Percentiles rank a stretch among this genome's conserved stretches.
Conservation (phyloP, 352 stramenopile genomes). For the Globisporangium nunn region DNA sequence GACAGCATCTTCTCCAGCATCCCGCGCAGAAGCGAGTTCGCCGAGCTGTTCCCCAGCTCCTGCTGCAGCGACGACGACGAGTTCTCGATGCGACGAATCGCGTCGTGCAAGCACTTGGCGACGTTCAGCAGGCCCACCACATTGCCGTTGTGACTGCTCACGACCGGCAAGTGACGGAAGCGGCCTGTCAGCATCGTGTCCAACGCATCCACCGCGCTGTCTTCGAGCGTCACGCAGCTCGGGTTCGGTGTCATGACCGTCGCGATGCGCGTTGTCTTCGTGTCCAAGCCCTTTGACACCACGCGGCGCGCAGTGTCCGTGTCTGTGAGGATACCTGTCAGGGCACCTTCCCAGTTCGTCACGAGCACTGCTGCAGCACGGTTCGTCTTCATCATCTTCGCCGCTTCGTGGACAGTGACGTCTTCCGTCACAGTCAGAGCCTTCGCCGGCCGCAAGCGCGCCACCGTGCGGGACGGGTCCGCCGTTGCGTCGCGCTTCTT, state of each 20-base stretch:
- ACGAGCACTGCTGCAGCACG: constrained; percentile 90
- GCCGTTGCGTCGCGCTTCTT: constrained; percentile 41
- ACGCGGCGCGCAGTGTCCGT: constrained; percentile 81
- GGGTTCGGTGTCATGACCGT: constrained; percentile 84
- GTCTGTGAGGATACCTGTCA: constrained; percentile 95
- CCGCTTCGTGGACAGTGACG: constrained; percentile 82
- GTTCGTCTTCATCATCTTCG: constrained; percentile 88
- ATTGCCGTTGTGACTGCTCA: constrained; percentile 64
- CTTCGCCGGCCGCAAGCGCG: constrained; percentile 76
- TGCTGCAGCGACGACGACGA: constrained; percentile 76
- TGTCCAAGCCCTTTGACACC: constrained; percentile 66
- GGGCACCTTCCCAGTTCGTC: constrained; percentile 71
- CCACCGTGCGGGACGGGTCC: constrained; percentile 67
- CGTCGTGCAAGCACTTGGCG: constrained; percentile 97
- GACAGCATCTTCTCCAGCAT: constrained; percentile 89
- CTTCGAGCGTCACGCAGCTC: constrained; percentile 74
- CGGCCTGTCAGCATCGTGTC: constrained; percentile 83
- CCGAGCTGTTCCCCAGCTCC: constrained; percentile 50
- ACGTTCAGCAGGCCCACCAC: constrained; percentile 97
- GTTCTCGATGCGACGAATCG: constrained; percentile 94
- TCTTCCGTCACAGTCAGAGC: constrained; percentile 81
- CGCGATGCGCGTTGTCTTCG: constrained; percentile 52
- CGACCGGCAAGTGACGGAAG: constrained; percentile 97
- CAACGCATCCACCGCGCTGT: constrained; percentile 76
- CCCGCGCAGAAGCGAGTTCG: constrained; percentile 54